A percentile compares a stretch with the other conserved stretches of the same genome.
Evolutionary conservation across 2,329 filamentous ascomycete species (phyloP).

Genomic region (Venturia oleaginea): DNA sequence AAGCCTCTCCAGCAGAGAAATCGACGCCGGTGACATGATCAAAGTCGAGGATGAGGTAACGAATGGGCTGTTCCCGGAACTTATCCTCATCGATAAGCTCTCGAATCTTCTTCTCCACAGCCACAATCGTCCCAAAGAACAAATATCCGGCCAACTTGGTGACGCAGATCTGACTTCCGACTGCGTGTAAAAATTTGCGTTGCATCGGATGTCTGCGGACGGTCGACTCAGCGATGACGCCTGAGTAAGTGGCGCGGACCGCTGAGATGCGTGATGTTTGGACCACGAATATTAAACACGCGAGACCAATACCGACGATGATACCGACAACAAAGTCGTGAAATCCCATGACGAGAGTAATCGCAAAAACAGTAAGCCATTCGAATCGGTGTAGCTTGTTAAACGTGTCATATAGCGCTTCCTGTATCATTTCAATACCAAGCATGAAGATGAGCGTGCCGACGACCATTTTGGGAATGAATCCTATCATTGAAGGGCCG

Average conservation of each 20-base stretch:
- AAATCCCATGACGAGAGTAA: slow-evolving; percentile 90
- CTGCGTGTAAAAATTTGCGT: slow-evolving; percentile 73
- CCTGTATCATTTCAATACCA: slow-evolving; percentile 81
- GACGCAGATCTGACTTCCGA: slow-evolving; percentile 79
- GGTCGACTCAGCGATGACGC: slow-evolving; percentile 81
- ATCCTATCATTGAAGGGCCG: slow-evolving; percentile 82
- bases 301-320: slow-evolving; percentile 79
- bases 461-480: slow-evolving; percentile 94
- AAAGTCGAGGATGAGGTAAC: slow-evolving; percentile 83
- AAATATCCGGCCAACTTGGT: slow-evolving; percentile 89
- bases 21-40: slow-evolving; percentile 85
- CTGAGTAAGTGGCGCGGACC: slow-evolving; percentile 82
- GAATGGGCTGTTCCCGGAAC: slow-evolving; percentile 70
- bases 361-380: slow-evolving; percentile 79
- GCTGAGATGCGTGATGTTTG: slow-evolving; percentile 86
- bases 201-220: slow-evolving; percentile 87
- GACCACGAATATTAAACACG: slow-evolving; percentile 82
- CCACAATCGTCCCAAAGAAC: slow-evolving; percentile 98
- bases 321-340: slow-evolving; percentile 97
- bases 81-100: slow-evolving; percentile 72
- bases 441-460: slow-evolving; percentile 91
- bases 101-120: slow-evolving; percentile 82
- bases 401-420: slow-evolving; percentile 81
- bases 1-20: slow-evolving; percentile 92
- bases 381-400: slow-evolving; percentile 81